These are phyloP conservation scores for Dillenia turbinata DNA, from an alignment of 164 flowering plant genomes.

Conservation along the genomic window DNA sequence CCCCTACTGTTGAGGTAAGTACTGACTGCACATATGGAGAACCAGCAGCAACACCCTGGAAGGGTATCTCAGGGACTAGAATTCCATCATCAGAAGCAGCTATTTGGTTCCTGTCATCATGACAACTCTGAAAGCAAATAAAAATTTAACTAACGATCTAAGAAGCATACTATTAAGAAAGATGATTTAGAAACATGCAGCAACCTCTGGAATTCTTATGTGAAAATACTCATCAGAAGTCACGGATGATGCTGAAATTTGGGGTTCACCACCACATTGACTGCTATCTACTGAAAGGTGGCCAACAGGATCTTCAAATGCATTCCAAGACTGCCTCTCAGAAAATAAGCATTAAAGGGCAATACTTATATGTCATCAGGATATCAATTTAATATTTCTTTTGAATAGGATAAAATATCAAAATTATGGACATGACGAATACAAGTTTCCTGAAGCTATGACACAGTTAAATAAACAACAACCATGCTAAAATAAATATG, in stretches of 20 bases:
- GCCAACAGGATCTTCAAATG: constrained; percentile 48
- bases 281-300: constrained; percentile 15
- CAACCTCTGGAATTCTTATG: constrained; percentile 37
- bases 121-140: constrained; percentile 26
- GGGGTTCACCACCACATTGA: constrained; percentile 22
- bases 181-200: neutral
- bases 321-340: constrained; percentile 59
- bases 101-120: constrained; percentile 19
- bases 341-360: too few species aligned
- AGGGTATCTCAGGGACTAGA: constrained; percentile 14
- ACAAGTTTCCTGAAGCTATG: too few species aligned
- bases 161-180: neutral
- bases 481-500: too few species aligned
- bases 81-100: constrained; percentile 14
- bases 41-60: constrained; percentile 15
- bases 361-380: too few species aligned
- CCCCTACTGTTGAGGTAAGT: constrained; percentile 28
- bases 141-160: neutral
- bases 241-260: constrained; percentile 22
- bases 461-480: too few species aligned
- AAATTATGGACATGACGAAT: too few species aligned
- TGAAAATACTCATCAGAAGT: constrained; percentile 25
- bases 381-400: too few species aligned
- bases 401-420: too few species aligned
- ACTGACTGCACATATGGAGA: constrained; percentile 21